Conservation (phyloP, 2,329 filamentous ascomycete species). For the Bisporella sp. region DNA sequence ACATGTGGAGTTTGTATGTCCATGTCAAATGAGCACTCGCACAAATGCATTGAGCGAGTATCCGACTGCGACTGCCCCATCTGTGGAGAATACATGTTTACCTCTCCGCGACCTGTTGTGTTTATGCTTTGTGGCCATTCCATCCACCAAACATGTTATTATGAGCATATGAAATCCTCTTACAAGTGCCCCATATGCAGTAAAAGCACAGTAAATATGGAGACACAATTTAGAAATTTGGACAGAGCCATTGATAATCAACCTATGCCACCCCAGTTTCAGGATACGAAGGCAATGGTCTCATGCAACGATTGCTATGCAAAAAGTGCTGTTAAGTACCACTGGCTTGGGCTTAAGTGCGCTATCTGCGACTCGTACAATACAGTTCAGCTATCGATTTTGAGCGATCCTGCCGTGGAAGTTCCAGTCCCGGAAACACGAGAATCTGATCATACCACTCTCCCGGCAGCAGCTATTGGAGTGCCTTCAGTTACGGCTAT, state of each 20-base stretch:
- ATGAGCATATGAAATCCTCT: slow-evolving; percentile 78
- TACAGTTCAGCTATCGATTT: slow-evolving; percentile 57
- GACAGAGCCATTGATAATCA: slow-evolving; percentile 82
- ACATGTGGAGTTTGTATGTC: slow-evolving; percentile 92
- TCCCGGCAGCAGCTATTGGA: slow-evolving; percentile 12
- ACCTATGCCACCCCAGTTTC: slow-evolving; percentile 85
- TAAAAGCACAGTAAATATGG: slow-evolving; percentile 97
- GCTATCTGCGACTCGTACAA: slow-evolving; percentile 65
- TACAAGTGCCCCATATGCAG: slow-evolving; percentile 97
- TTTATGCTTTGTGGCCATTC: slow-evolving; percentile 96
- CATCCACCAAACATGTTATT: slow-evolving; percentile 85
- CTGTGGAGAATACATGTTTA: slow-evolving; percentile 95
- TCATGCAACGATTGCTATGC: slow-evolving; percentile 93
- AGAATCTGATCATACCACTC: slow-evolving; percentile 7
- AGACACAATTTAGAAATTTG: slow-evolving; percentile 84
- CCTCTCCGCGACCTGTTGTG: slow-evolving; percentile 78
- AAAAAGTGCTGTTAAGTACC: slow-evolving; percentile 79
- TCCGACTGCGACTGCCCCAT: slow-evolving; percentile 96
- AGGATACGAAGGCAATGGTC: slow-evolving; percentile 71
- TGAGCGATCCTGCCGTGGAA: slow-evolving; percentile 34
- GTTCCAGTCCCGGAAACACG: slow-evolving; percentile 15
- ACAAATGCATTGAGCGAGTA: slow-evolving; percentile 90
- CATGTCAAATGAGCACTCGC: slow-evolving; percentile 74
- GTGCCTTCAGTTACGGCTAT: slow-evolving; percentile 2
- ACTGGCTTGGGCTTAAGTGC: slow-evolving; percentile 93